Evolutionary conservation across 805 yeast genomes (phyloP).

Genomic region (Kuraishia hungarica): DNA sequence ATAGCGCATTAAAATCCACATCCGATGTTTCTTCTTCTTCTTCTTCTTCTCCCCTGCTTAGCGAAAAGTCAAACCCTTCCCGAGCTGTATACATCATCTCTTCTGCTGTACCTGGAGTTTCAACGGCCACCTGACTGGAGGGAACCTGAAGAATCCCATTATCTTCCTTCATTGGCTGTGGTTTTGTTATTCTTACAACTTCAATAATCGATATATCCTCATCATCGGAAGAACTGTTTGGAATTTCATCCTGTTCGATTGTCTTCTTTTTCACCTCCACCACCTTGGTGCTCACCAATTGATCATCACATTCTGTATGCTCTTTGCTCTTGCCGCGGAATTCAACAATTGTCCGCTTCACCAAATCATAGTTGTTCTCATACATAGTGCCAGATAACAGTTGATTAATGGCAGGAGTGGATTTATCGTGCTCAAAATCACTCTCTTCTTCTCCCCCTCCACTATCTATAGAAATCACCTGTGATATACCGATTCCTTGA

Average conservation of each 20-base stretch:
- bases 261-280: background rate
- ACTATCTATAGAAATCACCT: background rate
- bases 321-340: background rate
- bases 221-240: conserved; percentile 23
- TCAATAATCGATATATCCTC: conserved; percentile 7
- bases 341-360: background rate
- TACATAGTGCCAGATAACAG: background rate
- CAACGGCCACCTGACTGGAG: conserved; percentile 4
- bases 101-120: background rate
- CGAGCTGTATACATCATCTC: background rate
- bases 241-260: conserved; percentile 5
- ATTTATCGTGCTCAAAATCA: too few species aligned
- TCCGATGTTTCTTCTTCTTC: background rate
- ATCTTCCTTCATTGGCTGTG: background rate
- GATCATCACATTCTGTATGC: background rate
- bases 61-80: background rate
- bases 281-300: conserved; percentile 3
- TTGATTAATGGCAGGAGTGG: background rate
- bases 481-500: too few species aligned
- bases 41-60: background rate
- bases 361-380: background rate
- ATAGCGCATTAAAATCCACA: conserved; percentile 8
- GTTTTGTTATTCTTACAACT: background rate
- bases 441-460: too few species aligned
- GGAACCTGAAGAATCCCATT: conserved; percentile 4